Conservation (phyloP, 768 basidiomycete genomes). For the Leccinum arenicola region DNA sequence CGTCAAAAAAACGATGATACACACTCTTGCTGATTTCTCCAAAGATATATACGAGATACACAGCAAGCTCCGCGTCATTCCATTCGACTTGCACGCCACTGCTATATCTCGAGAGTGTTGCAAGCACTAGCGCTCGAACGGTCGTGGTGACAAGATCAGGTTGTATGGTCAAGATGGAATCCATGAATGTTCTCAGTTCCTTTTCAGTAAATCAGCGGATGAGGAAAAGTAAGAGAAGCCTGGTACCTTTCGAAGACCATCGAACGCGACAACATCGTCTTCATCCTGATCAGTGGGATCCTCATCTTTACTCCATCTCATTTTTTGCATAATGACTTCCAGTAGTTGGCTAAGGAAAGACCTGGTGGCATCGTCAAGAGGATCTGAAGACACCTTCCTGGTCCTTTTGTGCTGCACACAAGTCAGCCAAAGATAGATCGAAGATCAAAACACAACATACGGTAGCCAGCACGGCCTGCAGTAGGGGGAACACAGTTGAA, state of each 20-base stretch:
- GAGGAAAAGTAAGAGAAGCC: conserved; percentile 13
- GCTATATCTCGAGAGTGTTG: conserved; percentile 66
- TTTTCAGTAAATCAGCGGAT: conserved; percentile 32
- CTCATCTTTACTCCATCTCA: conserved; percentile 86
- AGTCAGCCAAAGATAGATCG: conserved; percentile 2
- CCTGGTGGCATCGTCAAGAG: conserved; percentile 63
- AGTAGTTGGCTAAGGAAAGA: conserved; percentile 78
- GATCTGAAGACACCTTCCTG: conserved; percentile 57
- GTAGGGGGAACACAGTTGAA: conserved; percentile 77
- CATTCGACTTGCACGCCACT: conserved; percentile 69
- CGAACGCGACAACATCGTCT: conserved; percentile 81
- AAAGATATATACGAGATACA: conserved; percentile 92
- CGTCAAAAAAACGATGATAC: conserved; percentile 21
- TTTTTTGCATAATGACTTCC: conserved; percentile 75
- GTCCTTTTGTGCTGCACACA: conserved; percentile 73
- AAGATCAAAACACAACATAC: conserved; percentile 42
- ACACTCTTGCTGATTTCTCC: conserved; percentile 90
- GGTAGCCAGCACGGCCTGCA: conserved; percentile 68
- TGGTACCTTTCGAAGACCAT: conserved; percentile 76
- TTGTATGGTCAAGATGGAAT: conserved; percentile 83
- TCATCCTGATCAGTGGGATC: conserved; percentile 84
- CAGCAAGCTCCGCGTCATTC: conserved; percentile 90
- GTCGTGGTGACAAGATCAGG: conserved; percentile 79
- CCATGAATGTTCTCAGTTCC: conserved; percentile 85
- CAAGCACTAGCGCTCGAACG: conserved; percentile 68